phyloP scores from a whole-genome alignment of 1,284 basidiomycete genomes.

The Fistulina hepatica region DNA sequence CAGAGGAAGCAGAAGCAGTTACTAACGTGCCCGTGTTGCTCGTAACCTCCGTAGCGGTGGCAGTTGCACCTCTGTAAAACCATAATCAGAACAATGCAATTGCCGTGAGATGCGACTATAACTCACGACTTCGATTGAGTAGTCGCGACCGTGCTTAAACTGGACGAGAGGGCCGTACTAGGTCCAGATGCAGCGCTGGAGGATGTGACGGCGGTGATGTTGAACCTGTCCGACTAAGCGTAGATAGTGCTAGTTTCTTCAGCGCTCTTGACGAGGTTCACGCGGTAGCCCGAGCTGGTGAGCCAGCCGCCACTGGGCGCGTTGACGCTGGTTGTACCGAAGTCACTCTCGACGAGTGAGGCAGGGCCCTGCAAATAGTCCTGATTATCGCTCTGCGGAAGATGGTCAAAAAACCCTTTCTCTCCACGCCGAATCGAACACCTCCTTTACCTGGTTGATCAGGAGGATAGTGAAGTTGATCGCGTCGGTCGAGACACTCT shows the following conservation, averaged over 20 bases:
- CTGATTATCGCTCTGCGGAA: no score
- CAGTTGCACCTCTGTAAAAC: no score
- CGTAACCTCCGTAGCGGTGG: no score
- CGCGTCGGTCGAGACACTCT: constrained; percentile 50
- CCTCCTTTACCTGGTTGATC: constrained; percentile 49
- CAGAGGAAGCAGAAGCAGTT: constrained; percentile 70
- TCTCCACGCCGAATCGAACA: no score
- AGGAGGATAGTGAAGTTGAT: constrained; percentile 59
- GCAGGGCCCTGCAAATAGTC: constrained; percentile 44
- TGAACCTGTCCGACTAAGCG: constrained; percentile 55
- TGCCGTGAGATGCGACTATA: no score
- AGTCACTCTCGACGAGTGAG: constrained; percentile 36
- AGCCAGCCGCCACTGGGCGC: constrained; percentile 52
- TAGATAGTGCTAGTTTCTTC: constrained; percentile 37
- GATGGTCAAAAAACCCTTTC: no score
- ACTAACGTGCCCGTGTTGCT: constrained; percentile 64
- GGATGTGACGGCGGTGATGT: constrained; percentile 28
- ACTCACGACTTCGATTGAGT: no score
- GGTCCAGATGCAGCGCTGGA: no score
- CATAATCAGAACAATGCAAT: no score
- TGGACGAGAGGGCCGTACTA: no score
- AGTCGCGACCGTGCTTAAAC: no score
- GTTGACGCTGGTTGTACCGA: constrained; percentile 25
- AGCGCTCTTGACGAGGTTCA: constrained; percentile 54
- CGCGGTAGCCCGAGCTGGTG: constrained; percentile 40